Evolutionary conservation across 208 protist species (phyloP).

Genomic region (Leptomonas seymouri): DNA sequence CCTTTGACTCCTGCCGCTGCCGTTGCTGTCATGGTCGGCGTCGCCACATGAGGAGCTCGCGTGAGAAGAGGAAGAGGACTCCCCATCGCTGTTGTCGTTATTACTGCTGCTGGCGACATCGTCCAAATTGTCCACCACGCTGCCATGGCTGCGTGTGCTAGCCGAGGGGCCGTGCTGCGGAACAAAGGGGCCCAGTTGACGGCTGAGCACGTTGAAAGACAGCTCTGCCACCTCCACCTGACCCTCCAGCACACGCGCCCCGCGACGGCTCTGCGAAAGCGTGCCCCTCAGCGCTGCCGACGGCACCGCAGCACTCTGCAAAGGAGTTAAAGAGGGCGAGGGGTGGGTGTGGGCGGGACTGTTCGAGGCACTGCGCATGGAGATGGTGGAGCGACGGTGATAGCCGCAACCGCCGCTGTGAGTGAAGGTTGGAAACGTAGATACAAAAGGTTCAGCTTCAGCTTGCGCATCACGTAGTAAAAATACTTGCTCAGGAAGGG

Average conservation of each 20-base stretch:
- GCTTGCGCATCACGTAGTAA: slow-evolving; percentile 17
- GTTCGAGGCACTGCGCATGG: not conserved
- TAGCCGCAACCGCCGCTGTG: not conserved
- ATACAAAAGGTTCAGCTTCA: not conserved
- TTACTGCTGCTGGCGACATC: not conserved
- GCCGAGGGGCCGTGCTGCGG: slow-evolving; percentile 7
- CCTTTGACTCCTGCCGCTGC: not conserved
- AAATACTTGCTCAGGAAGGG: slow-evolving; percentile 37
- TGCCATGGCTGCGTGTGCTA: not conserved
- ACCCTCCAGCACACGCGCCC: slow-evolving; percentile 26
- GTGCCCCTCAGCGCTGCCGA: not conserved
- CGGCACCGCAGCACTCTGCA: not conserved
- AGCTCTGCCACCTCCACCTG: slow-evolving; percentile 36
- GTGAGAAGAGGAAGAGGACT: slow-evolving; percentile 2
- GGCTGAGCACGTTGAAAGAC: slow-evolving; percentile 29
- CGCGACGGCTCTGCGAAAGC: not conserved
- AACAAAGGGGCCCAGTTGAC: slow-evolving; percentile 19
- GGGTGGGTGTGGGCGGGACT: not conserved
- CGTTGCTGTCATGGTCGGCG: not conserved
- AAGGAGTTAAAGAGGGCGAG: not conserved
- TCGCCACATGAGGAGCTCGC: not conserved
- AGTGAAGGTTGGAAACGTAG: not conserved
- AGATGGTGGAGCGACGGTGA: not conserved
- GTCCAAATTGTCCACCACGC: too few species aligned
- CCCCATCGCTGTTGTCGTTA: not conserved